A percentile compares a stretch with the other conserved stretches of the same genome.
Evolutionary conservation across 2,329 filamentous ascomycete genomes (phyloP).

Genomic region (Pseudocercospora vitis): DNA sequence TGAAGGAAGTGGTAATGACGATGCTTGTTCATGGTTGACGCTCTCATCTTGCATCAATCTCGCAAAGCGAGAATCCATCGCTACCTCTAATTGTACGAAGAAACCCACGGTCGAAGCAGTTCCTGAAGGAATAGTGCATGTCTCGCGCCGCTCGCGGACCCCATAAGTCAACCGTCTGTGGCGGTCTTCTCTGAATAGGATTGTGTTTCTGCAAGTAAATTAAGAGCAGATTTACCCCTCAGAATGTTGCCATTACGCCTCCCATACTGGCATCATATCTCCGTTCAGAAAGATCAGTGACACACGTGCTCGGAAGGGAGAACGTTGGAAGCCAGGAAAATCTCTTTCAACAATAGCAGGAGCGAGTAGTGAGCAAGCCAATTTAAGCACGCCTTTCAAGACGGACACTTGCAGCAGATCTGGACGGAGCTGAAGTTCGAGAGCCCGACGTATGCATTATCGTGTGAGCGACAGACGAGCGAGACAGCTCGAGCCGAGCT

Average conservation of each 20-base stretch:
- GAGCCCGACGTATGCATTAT: conserved; percentile 3
- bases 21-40: neutral
- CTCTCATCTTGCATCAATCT: neutral
- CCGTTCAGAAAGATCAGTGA: conserved; percentile 12
- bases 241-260: conserved; percentile 2
- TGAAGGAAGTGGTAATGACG: neutral
- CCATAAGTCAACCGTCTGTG: neutral
- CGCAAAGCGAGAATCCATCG: neutral
- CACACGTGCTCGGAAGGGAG: conserved; percentile 9
- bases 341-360: neutral
- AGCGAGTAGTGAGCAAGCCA: conserved; percentile 10
- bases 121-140: neutral
- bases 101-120: neutral
- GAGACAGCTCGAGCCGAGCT: neutral
- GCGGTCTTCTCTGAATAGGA: neutral
- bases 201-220: neutral
- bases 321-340: conserved; percentile 6
- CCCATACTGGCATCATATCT: conserved; percentile 9
- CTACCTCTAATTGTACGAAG: neutral
- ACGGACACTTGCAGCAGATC: neutral
- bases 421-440: conserved; percentile 11
- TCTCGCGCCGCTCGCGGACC: neutral
- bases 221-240: no score
- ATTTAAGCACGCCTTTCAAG: neutral
- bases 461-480: neutral